Base-by-base conservation (phyloP, 208 protist genomes). In the Herpetomonas muscarum region DNA sequence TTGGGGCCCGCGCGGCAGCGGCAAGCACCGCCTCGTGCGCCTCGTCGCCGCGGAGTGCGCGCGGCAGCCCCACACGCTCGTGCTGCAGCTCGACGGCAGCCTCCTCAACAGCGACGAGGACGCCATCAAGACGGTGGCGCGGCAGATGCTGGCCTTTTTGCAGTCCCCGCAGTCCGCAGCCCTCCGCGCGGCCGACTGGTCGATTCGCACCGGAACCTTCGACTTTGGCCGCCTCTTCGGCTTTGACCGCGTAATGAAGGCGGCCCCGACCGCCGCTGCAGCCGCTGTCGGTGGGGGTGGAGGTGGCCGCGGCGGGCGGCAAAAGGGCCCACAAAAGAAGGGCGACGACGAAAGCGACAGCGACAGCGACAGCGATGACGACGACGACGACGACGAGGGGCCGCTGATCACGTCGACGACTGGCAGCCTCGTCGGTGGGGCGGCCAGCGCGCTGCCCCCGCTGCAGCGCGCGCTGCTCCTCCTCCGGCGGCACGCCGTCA, bases 221-320 rank as follows among this genome's bases (percentile, higher is more conserved):
- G 78, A 82, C 17, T 93, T 93, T 79, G 86, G 86, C 12, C 51
- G 63, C 34, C 61, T 93, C 12, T 93, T 93, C 66, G 62, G 70
- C n/a, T 93, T 85, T 49, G 52, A 74, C 9, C 73, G 67, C 25
- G 62, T 57, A 21, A 56, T 79, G 49, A 37, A 55, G 30, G 42
- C 52, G 15, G 46, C 57, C 6, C 48, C 41, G 17, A 50, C 52
- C 2, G 53, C 47, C 26, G 15, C 39, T 53, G 32, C 21, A 15
- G 10, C 25, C 13, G 21, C 29, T 59, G 30, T 37, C 52, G 45
- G 29, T 15, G 31, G 54, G 24, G 41, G 50, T 32, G 39, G 52
- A 46, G 47, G 13, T 19, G 26, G 53, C 28, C 13, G 5, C 36
- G 2, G 30, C 24, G 26, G 17, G 4, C 29, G 53, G 51, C 52